phyloP scores from a whole-genome alignment of 768 basidiomycete genomes.

The Suillus cothurnatus region DNA sequence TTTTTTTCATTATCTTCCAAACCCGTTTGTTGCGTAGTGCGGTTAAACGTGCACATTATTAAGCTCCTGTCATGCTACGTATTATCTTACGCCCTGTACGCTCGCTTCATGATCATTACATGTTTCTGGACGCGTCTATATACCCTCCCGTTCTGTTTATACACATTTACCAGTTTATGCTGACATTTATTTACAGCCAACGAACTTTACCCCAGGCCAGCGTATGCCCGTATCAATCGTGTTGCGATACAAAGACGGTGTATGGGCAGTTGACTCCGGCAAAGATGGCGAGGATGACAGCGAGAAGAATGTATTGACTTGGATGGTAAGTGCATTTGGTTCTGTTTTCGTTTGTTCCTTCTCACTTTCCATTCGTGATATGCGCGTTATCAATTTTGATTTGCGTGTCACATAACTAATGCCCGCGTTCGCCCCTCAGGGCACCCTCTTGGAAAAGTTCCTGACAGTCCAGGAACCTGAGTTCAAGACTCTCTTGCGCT shows the following conservation, averaged over 20 bases:
- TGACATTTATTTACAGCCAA: conserved; percentile 40
- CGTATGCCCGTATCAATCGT: conserved; percentile 73
- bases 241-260: conserved; percentile 64
- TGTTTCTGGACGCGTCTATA: not conserved
- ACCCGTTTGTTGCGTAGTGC: not conserved
- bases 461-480: conserved; percentile 67
- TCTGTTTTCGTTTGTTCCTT: not conserved
- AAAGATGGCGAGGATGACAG: conserved; percentile 40
- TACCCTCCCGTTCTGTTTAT: not conserved
- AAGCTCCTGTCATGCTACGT: not conserved
- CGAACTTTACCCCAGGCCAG: conserved; percentile 75
- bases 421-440: conserved; percentile 45
- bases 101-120: not conserved
- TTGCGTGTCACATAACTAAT: not conserved
- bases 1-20: not conserved
- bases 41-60: not conserved
- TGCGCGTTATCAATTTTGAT: not conserved
- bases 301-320: conserved; percentile 72
- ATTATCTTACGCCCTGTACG: not conserved
- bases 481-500: conserved; percentile 59
- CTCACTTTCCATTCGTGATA: not conserved
- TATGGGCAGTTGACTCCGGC: conserved; percentile 67
- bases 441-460: conserved; percentile 86
- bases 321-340: conserved; percentile 54
- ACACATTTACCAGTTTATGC: conserved; percentile 3